Percentiles rank a stretch among this genome's conserved stretches.
Evolutionary conservation across 2,329 filamentous ascomycete species (phyloP).

Genomic region (Pseudogymnoascus sp.): DNA sequence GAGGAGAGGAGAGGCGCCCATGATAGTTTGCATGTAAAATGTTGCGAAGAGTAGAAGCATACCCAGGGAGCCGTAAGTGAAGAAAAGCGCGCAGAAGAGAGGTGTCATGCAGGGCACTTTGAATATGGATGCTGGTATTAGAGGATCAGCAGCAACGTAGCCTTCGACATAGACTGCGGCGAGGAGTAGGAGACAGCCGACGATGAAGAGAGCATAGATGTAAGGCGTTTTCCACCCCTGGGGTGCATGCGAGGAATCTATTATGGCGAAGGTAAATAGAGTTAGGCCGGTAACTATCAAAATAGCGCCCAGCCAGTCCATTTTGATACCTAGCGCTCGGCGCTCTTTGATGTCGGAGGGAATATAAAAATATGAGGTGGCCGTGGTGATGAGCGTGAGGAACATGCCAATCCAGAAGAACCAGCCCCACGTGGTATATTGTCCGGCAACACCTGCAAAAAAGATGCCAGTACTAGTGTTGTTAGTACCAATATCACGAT

Average conservation of each 20-base stretch:
- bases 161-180: conserved; percentile 65
- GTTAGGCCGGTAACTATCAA: conserved; percentile 60
- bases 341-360: conserved; percentile 41
- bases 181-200: conserved; percentile 55
- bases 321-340: conserved; percentile 39
- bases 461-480: conserved; percentile 52
- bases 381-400: conserved; percentile 40
- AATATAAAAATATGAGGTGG: conserved; percentile 43
- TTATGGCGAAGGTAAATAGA: conserved; percentile 69
- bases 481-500: conserved; percentile 45
- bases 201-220: conserved; percentile 57
- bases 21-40: conserved; percentile 53
- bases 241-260: conserved; percentile 63
- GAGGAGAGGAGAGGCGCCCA: conserved; percentile 47
- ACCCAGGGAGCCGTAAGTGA: conserved; percentile 62
- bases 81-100: conserved; percentile 54
- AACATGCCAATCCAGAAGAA: conserved; percentile 63
- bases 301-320: conserved; percentile 63
- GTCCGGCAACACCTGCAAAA: conserved; percentile 54
- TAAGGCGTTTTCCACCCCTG: conserved; percentile 69
- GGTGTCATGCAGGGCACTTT: conserved; percentile 62
- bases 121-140: conserved; percentile 67
- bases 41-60: conserved; percentile 65
- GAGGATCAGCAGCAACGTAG: conserved; percentile 60
- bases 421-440: conserved; percentile 56